Evolutionary conservation across 805 yeast species (phyloP).

Genomic region (Yarrowia sp.): DNA sequence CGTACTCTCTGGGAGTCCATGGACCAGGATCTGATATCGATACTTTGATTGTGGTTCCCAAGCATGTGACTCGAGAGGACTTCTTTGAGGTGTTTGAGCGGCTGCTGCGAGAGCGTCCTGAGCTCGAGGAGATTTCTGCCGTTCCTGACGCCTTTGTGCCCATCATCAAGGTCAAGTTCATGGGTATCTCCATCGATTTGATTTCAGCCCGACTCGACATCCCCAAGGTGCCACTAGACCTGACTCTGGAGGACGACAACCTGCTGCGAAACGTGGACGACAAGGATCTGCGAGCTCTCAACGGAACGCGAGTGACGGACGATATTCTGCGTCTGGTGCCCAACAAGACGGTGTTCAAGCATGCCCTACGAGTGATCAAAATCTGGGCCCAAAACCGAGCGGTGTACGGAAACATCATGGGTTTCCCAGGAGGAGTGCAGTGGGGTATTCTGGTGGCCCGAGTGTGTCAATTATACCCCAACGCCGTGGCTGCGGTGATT

Average conservation of each 20-base stretch:
- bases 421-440: conserved; percentile 99
- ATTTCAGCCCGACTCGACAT: conserved; percentile 83
- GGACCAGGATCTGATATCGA: conserved; percentile 99
- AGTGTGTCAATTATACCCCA: conserved; percentile 94
- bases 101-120: conserved; percentile 73
- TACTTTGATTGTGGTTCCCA: conserved; percentile 95
- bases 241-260: conserved; percentile 84
- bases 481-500: conserved; percentile 90
- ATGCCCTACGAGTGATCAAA: conserved; percentile 89
- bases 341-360: conserved; percentile 88
- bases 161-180: conserved; percentile 84
- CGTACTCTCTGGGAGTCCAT: conserved; percentile 92
- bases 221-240: conserved; percentile 77
- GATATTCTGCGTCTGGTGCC: conserved; percentile 90
- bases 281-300: conserved; percentile 83
- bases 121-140: conserved; percentile 86
- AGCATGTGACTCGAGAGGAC: conserved; percentile 89
- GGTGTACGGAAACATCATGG: conserved; percentile 91
- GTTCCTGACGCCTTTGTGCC: conserved; percentile 99
- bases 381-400: conserved; percentile 97
- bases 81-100: conserved; percentile 83
- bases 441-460: conserved; percentile 99
- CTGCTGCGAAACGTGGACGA: conserved; percentile 88
- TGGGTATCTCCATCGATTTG: conserved; percentile 92
- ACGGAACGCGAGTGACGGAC: conserved; percentile 97